Conservation (phyloP, 257 asterid species). For the Ligustrum vulgare region DNA sequence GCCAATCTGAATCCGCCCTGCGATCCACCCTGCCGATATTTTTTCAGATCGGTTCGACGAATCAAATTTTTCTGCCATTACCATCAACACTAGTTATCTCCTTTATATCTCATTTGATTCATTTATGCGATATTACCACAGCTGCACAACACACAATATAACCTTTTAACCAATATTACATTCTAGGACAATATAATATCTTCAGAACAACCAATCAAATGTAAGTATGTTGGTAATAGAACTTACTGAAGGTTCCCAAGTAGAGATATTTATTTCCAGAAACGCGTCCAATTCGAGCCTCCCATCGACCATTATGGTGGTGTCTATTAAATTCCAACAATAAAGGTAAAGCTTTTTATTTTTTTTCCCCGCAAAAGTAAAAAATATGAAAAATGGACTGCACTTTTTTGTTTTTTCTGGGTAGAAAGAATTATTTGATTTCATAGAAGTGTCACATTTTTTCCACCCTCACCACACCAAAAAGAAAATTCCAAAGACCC, state of each 20-base stretch:
- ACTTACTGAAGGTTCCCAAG: conserved; percentile 72
- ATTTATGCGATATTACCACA: no score
- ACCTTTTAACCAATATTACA: no score
- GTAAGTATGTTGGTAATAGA: background rate
- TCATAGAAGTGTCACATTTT: background rate
- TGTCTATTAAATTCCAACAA: conserved; percentile 55
- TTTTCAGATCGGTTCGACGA: no score
- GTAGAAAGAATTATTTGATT: background rate
- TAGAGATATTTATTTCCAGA: conserved; percentile 86
- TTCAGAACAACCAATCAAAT: background rate
- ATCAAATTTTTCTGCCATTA: no score
- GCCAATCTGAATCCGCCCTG: no score
- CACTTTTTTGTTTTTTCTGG: background rate
- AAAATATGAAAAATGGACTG: background rate
- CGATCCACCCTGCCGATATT: no score
- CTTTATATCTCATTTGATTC: no score
- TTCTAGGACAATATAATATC: no score
- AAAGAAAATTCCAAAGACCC: background rate
- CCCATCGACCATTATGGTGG: conserved; percentile 99
- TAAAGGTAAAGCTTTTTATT: background rate
- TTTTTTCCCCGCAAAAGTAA: background rate
- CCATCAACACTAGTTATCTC: no score
- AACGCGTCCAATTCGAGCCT: conserved; percentile 90
- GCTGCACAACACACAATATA: no score
- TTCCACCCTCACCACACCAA: background rate